phyloP scores from a whole-genome alignment of 2,329 filamentous ascomycete genomes.

The Hypomyces perniciosus region DNA sequence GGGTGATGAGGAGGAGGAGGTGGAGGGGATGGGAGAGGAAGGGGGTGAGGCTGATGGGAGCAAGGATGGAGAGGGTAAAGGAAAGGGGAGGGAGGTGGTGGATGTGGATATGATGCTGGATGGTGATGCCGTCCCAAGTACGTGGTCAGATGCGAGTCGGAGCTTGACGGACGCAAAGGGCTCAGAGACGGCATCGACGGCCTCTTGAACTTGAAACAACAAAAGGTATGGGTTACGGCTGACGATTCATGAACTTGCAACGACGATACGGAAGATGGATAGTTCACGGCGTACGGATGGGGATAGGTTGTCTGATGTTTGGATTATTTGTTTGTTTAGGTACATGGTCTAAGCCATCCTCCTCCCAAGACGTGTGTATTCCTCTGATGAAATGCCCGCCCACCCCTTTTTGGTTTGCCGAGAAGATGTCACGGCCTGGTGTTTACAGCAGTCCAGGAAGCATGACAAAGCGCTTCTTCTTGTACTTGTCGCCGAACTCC shows the following conservation, averaged over 20 bases:
- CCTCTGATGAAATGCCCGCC: background rate
- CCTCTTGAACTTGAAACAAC: slow-evolving; percentile 15
- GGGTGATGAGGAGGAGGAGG: slow-evolving; percentile 9
- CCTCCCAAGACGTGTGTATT: background rate
- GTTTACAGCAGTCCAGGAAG: slow-evolving; percentile 70
- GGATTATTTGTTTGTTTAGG: background rate
- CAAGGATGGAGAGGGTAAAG: slow-evolving; percentile 9
- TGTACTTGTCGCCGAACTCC: slow-evolving; percentile 89
- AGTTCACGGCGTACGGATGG: background rate
- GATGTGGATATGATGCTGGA: slow-evolving; percentile 18
- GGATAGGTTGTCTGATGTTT: background rate
- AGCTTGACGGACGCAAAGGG: slow-evolving; percentile 33
- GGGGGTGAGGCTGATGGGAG: slow-evolving; percentile 9
- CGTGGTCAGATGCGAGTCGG: slow-evolving; percentile 33
- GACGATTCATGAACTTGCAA: background rate
- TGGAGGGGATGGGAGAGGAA: slow-evolving; percentile 11
- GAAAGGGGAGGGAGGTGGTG: slow-evolving; percentile 10
- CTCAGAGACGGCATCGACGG: slow-evolving; percentile 34
- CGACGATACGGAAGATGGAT: background rate
- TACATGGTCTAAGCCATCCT: no score
- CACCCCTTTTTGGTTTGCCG: background rate
- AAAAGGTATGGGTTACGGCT: background rate
- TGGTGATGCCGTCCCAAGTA: slow-evolving; percentile 16
- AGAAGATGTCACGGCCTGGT: background rate
- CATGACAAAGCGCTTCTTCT: slow-evolving; percentile 84